Conservation (phyloP, 345 rosid genomes). For the Ceriops zippeliana region DNA sequence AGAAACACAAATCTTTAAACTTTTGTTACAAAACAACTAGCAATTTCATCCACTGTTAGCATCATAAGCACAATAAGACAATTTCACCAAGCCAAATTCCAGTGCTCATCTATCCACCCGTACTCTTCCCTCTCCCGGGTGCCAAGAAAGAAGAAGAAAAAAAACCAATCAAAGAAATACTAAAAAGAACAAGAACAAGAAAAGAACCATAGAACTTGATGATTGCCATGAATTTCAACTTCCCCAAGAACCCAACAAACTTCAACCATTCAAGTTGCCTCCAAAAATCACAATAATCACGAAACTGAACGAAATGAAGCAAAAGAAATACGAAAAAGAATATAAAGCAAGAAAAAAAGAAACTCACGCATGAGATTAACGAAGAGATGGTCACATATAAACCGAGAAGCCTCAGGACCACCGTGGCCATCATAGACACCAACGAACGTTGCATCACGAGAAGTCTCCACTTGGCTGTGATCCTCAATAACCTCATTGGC, state of each 20-base stretch:
- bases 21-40: too few species aligned
- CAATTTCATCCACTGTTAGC: too few species aligned
- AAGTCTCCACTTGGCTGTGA: conserved; percentile 82
- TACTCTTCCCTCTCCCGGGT: too few species aligned
- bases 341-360: background rate
- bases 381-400: conserved; percentile 76
- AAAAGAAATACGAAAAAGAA: background rate
- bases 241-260: background rate
- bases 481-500: conserved; percentile 87
- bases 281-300: background rate
- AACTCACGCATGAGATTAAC: conserved; percentile 64
- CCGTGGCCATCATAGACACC: conserved; percentile 98
- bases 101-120: too few species aligned
- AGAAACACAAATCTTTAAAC: too few species aligned
- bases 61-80: too few species aligned
- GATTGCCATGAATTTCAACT: too few species aligned
- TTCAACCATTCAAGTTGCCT: background rate
- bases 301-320: background rate
- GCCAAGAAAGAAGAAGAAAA: too few species aligned
- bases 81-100: too few species aligned
- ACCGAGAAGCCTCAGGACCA: conserved; percentile 87
- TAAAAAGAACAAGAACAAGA: background rate
- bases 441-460: conserved; percentile 58
- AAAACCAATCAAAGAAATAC: background rate
- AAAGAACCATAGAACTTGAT: background rate